Base-by-base conservation (phyloP, 257 asterid species). In the Solanum chmielewskii region DNA sequence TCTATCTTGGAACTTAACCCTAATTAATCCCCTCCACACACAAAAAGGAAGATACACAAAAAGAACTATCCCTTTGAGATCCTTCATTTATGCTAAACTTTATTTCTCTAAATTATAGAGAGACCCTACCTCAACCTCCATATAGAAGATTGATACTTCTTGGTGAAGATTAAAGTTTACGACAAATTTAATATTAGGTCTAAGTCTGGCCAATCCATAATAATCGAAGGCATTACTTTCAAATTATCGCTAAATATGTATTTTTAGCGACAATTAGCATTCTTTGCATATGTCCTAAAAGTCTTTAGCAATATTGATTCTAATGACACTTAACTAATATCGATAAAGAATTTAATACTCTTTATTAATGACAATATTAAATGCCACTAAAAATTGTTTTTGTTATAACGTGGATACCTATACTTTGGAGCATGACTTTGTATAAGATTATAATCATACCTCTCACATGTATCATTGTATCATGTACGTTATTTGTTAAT, bases 161-260 rank as follows among this genome's bases (percentile, higher is more conserved):
- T 9, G 15, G 41, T 12, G 59, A 44, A 42, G 83, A 25, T 33
- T 13, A 77, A 77, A 42, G 62, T 77, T 44, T 20, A 7, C 25
- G 25, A 52, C 60, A 49, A 49, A 49, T 49, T 3, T 0, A 49
- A 15, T 49, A 15, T 49, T 16, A 16, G 9, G 23, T 9, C 0
- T 3, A 52, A 6, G 0, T 2, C 3, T 15, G 0, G 9, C 3
- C 1, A 1, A 21, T 16, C 3, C 4, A 1, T 52, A 6, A 52
- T 15, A 52, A 1, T 52, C 1, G 60, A 16, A 52, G 23, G 60
- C 23, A 52, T 33, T 33, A 33, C 4, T 1, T 33, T 33, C 0
- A 33, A 33, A 33, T 33, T 33, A 33, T 33, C 1, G 35, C 5
- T 33, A 4, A 33, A 33, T 33, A 3, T 33, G 5, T 33, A 33